Evolutionary conservation across 139 green algal genomes (phyloP), one percentile per base, ranked within the genome.

Genomic region (Micractinium conductrix): DNA sequence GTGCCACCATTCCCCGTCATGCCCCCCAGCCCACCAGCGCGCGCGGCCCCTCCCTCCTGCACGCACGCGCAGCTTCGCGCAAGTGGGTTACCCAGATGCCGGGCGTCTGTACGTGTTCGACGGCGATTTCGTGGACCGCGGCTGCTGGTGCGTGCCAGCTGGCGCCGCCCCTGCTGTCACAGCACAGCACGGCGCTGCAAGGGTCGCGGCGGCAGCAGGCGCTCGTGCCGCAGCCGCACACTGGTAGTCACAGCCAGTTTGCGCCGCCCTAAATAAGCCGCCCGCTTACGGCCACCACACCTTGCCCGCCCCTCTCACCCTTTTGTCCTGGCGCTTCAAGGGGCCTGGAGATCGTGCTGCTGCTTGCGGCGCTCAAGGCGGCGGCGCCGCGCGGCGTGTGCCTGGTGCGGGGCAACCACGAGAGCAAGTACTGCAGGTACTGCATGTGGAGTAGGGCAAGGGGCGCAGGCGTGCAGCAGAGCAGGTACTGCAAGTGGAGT

Each of bases 291-390:
- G n/a, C n/a, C n/a, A n/a, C n/a, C n/a, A n/a, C n/a, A n/a, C n/a
- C n/a, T n/a, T n/a, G n/a, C n/a, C n/a, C n/a, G n/a, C n/a, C n/a
- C n/a, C n/a, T n/a, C n/a, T n/a, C n/a, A n/a, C n/a, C n/a, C n/a
- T n/a, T n/a, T n/a, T n/a, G n/a, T n/a, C n/a, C n/a, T n/a, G n/a
- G n/a, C n/a, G n/a, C n/a, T n/a, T n/a, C n/a, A n/a, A n/a, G n/a
- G 70, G 96, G 96, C 28, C 71, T 99, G n/a, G 96, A 99, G 87
- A 88, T 91, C 17, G 89, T 99, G 24, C 28, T 92, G 14, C 81
- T 96, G 58, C 86, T 99, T 37, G 58, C 87, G 19, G 83, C 86
- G 12, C 93, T 86, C 80, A 94, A 95, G 85, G 73, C 97, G 60
- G 83, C 81, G 1, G 78, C 89, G 26, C 92, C 92, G 2, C 0